Evolutionary conservation across 345 rosid species (phyloP), one percentile per base, ranked within the genome.

Genomic region (Bruguiera parviflora): DNA sequence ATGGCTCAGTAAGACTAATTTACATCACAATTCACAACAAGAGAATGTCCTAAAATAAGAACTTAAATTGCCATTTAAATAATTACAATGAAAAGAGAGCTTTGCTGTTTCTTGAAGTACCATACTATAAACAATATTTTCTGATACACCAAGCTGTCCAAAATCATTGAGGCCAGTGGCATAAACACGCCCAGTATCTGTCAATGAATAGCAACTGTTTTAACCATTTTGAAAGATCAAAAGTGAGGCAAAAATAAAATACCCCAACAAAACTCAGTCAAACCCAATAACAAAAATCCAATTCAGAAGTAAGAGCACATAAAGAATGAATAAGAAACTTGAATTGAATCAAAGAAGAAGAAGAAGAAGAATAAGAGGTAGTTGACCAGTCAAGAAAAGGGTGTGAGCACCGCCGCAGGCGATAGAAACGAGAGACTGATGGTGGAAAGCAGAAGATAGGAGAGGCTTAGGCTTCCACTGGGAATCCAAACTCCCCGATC

Each of bases 321-420:
- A 7, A 56, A 19, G 18, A 28, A 13, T 37, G 7, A 13, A 59
- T 3, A 28, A 25, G 33, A 56, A 32, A 49, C 9, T 37, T 56
- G 29, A 61, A 35, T 5, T 20, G 24, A 71, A 27, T 6, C 16
- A 19, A 25, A 58, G 25, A 37, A 39, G 0, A 51, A 33, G 22
- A 4, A 8, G 19, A 10, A 25, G 53, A 47, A 25, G 2, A 39
- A 27, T 22, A 4, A 53, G 6, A 62, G 3, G 32, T 62, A 27
- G 58, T 8, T 3, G 64, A 89, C 98, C 96, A 60, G 98, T 85
- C 70, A 93, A 85, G 89, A 95, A 89, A 59, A 95, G 90, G 32
- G 99, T 86, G 76, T 91, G 99, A 71, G 99, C 96, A 43, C 99
- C 96, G 29, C 99, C 97, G 65, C 99, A 95, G 77, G 97, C 83